Evolutionary conservation across 768 basidiomycete species (phyloP), one percentile per base, ranked within the genome.

Genomic region (Podaxis sp.): DNA sequence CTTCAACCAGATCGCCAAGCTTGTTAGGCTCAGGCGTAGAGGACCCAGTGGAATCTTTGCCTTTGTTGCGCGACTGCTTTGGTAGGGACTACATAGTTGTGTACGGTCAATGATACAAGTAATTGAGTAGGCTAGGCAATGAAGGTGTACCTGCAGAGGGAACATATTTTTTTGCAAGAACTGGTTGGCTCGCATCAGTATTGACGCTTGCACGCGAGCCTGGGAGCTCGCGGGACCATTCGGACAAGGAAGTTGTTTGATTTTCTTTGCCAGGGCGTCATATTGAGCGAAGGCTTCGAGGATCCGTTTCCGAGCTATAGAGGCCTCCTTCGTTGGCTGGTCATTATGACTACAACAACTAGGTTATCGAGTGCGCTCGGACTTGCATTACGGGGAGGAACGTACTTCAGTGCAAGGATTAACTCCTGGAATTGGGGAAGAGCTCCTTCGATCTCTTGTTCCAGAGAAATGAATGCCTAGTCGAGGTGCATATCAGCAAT

Each of bases 111-210:
- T 2, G 40, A 35, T 27, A 23, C 6, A 14, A 64, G 55, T 18
- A 16, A 23, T 42, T 9, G 14, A 2, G 4, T 16, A 10, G 25
- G 37, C 4, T 18, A 40, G 46, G 18, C 18, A 37, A 13, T n/a
- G 13, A 63, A 55, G 36, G 68, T 75, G 16, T 59, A 87, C 90
- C 79, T 93, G 88, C 6, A 96, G 75, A 16, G 90, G 88, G 61
- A 91, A 87, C 90, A 98, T 94, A 65, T 97, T 86, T 68, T 89
- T 92, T 70, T 92, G 89, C 63, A 99, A 74, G 70, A 96, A 98
- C 27, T 86, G 47, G 62, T 83, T 90, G 0, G 93, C 90, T 2
- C 90, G 81, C 2, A 83, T 83, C 60, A 86, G 78, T 18, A 99
- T 87, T 0, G 95, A 93, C 18, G 80, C 76, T 71, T 97, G 93